Base-by-base conservation (phyloP, 306 rosid genomes). In the Fragaria ananassa region DNA sequence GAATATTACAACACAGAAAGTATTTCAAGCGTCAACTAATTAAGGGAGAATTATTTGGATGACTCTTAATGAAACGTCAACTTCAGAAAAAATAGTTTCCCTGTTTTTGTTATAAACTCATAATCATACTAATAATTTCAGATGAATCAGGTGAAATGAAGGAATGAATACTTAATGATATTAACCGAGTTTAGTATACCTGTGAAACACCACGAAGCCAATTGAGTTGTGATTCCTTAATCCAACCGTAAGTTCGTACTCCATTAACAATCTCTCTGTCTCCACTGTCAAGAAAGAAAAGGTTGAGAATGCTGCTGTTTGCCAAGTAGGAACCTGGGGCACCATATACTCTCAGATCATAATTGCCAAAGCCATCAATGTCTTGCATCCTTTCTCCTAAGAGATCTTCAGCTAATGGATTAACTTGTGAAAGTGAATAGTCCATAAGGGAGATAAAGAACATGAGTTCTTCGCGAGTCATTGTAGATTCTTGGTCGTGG, bases 251-350 rank as follows among this genome's bases (percentile, higher is more conserved):
- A 15, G 98, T 95, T 83, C 72, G 92, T 77, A 78, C 51, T 79
- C 98, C 97, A 73, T 85, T 81, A 74, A 92, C 85, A 34, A 74
- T 68, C 46, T 82, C 89, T 75, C 91, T 80, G 56, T 85, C 97
- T 58, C 98, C 98, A 80, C 91, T 95, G 85, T 95, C 98, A 42
- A 95, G 97, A 86, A 95, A 95, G 81, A 84, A 84, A 57, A 95
- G 96, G 83, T 92, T 89, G 80, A 92, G 85, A 83, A 90, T 64
- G 68, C 89, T 90, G 83, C 86, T 89, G 78, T 92, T 95, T 25
- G 95, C 91, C 84, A 84, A 72, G 75, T 73, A 77, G 70, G 98
- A 91, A 67, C 97, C 98, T 8, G 88, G 86, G 68, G 98, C 87
- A 82, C 97, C 97, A 71, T 85, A 83, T 19, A 94, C 88, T 78